Base-by-base conservation (phyloP, 2,329 filamentous ascomycete genomes). In the Neobulgaria alba region DNA sequence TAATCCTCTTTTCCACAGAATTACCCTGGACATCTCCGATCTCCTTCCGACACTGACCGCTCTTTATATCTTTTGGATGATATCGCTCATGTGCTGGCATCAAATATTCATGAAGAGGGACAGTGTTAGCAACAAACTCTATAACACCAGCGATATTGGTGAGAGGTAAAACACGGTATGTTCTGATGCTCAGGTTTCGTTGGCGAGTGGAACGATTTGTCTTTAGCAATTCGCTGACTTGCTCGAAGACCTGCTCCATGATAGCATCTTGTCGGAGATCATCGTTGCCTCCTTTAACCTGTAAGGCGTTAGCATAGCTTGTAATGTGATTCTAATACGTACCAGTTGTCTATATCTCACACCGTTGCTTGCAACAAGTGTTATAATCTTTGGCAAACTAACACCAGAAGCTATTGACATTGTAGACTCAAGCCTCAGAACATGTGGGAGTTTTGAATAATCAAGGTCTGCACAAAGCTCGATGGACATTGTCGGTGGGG, bases 171-270 rank as follows among this genome's bases (percentile, higher is more conserved):
- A 99, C 92, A 63, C 95, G 95, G 72, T 99, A 99, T 0, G 92
- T 96, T 43, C 93, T 75, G 57, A 99, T 93, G 7, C 83, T 85
- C 9, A 99, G 71, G 49, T 85, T 85, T 4, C 92, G 82, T 57
- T 95, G 88, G 29, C 88, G 82, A 2, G 92, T 95, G 10, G 81
- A 75, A 41, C 86, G 81, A 61, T 96, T 88, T 36, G 85, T 81
- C 59, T 85, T 85, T 18, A 99, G 69, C 16, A 98, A 75, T 38
- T 85, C 85, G 43, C 88, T 96, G 16, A 95, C 92, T 63, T 94
- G 88, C 43, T 89, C 86, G 60, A 98, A 99, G 1, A 98, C 92
- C 63, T 99, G 92, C 63, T 98, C 93, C 93, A 99, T 99, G 68
- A 80, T 98, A 33, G 90, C 87, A 57, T 99, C 92, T 66, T 98